A percentile compares a stretch with the other conserved stretches of the same genome.
Evolutionary conservation across 1,139 yeast species (phyloP).

Genomic region (Wickerhamiella infanticola): DNA sequence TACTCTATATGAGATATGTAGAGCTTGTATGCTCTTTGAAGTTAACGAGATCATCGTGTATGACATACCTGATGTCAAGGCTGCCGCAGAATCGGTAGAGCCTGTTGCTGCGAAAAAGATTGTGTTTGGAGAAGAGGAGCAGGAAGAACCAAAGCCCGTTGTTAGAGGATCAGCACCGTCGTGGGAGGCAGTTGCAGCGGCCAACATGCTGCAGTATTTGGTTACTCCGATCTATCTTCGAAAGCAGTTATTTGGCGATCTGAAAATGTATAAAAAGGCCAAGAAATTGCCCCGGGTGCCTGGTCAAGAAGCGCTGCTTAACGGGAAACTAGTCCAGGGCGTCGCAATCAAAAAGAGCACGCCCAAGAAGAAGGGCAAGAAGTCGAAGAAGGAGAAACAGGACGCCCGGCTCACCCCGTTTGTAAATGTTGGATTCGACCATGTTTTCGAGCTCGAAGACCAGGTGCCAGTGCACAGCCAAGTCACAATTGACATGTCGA

Average conservation of each 20-base stretch:
- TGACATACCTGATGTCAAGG: constrained; percentile 27
- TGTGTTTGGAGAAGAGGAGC: constrained; percentile 17
- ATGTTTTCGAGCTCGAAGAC: constrained; percentile 42
- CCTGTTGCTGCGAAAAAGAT: constrained; percentile 11
- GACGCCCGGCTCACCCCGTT: constrained; percentile 36
- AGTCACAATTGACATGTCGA: constrained; percentile 60
- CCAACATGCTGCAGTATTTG: constrained; percentile 61
- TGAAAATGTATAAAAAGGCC: constrained; percentile 46
- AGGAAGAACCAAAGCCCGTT: constrained; percentile 6
- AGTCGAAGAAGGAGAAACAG: constrained; percentile 13
- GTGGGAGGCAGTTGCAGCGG: constrained; percentile 32
- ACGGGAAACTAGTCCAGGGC: constrained; percentile 41
- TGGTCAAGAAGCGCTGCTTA: constrained; percentile 34
- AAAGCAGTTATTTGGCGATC: constrained; percentile 39
- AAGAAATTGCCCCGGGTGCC: constrained; percentile 54
- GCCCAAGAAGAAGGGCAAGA: constrained; percentile 24
- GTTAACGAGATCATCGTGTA: constrained; percentile 61
- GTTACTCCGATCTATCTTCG: constrained; percentile 77
- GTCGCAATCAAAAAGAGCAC: constrained; percentile 40
- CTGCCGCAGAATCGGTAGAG: constrained; percentile 6
- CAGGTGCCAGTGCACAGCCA: constrained; percentile 65
- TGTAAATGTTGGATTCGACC: constrained; percentile 55
- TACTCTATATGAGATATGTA: constrained; percentile 63
- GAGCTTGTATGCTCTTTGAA: constrained; percentile 50
- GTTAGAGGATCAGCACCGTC: constrained; percentile 11